These are phyloP conservation scores for Kalmusia sp. DNA, from an alignment of 2,329 filamentous ascomycete species.

Conservation along the genomic window DNA sequence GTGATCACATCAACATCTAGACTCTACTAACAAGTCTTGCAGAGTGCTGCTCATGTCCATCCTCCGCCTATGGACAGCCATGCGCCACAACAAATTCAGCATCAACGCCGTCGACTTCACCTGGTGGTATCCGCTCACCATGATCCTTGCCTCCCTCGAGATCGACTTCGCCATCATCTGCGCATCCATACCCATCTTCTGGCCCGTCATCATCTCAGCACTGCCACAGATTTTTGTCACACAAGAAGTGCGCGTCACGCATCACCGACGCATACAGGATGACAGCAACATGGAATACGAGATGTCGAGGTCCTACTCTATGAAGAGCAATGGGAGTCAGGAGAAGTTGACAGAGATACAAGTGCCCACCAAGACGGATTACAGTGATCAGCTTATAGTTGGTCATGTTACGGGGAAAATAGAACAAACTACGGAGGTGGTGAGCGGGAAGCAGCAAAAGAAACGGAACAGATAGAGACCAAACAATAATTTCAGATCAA, in stretches of 20 bases:
- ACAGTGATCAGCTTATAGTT: conserved; percentile 13
- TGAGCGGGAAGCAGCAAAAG: conserved; percentile 1
- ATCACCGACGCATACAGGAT: conserved; percentile 24
- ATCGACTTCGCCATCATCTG: conserved; percentile 45
- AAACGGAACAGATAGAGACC: not conserved
- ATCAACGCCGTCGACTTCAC: conserved; percentile 35
- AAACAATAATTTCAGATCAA: not conserved
- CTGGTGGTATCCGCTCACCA: conserved; percentile 36
- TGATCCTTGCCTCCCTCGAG: conserved; percentile 42
- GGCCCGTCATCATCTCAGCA: conserved; percentile 38
- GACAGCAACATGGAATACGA: conserved; percentile 24
- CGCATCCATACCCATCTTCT: conserved; percentile 47
- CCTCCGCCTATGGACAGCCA: conserved; percentile 35
- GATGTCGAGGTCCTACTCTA: conserved; percentile 21
- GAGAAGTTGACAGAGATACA: conserved; percentile 22
- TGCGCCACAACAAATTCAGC: conserved; percentile 22
- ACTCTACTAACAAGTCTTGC: conserved; percentile 6
- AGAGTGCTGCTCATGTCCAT: conserved; percentile 39
- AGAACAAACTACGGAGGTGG: conserved; percentile 1
- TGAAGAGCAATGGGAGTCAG: conserved; percentile 30
- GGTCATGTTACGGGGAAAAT: conserved; percentile 16
- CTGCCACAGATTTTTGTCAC: conserved; percentile 42
- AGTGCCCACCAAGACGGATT: conserved; percentile 13
- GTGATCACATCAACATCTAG: not conserved
- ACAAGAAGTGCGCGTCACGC: conserved; percentile 40